Evolutionary conservation across 208 protist species (phyloP).

Genomic region (Leishmania aethiopica): DNA sequence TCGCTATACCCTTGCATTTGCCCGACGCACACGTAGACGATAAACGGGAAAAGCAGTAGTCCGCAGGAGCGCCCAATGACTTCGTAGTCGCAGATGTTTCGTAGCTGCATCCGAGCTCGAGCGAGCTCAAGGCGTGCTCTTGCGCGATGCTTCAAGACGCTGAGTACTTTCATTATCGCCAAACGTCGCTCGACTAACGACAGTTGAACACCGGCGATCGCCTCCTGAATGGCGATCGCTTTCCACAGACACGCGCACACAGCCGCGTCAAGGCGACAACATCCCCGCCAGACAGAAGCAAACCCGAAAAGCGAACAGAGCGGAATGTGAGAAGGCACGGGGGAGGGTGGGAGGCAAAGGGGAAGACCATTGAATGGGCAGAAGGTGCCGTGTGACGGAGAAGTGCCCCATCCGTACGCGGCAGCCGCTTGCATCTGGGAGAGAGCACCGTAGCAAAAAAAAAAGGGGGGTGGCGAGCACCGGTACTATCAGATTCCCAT

Average conservation of each 20-base stretch:
- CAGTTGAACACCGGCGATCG: neutral
- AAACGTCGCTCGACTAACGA: constrained; percentile 21
- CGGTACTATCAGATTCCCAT: too few relatives aligned
- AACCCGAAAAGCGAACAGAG: too few relatives aligned
- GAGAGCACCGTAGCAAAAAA: too few relatives aligned
- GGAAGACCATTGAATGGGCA: too few relatives aligned
- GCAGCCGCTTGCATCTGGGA: too few relatives aligned
- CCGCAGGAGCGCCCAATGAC: constrained; percentile 79
- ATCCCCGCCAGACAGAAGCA: neutral
- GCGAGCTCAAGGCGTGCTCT: constrained; percentile 53
- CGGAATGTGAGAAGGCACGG: too few relatives aligned
- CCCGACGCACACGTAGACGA: constrained; percentile 63
- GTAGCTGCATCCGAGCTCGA: constrained; percentile 62
- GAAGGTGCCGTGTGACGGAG: too few relatives aligned
- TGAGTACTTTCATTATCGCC: constrained; percentile 45
- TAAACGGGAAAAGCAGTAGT: constrained; percentile 72
- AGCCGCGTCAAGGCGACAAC: neutral
- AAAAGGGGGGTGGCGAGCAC: too few relatives aligned
- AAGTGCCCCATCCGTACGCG: too few relatives aligned
- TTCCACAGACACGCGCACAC: neutral
- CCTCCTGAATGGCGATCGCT: neutral
- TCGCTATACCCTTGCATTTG: constrained; percentile 64
- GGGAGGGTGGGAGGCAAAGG: too few relatives aligned
- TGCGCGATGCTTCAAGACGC: constrained; percentile 29
- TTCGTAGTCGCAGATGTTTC: constrained; percentile 66